Evolutionary conservation across 805 yeast genomes (phyloP).

Genomic region (Scheffersomyces stipitis): DNA sequence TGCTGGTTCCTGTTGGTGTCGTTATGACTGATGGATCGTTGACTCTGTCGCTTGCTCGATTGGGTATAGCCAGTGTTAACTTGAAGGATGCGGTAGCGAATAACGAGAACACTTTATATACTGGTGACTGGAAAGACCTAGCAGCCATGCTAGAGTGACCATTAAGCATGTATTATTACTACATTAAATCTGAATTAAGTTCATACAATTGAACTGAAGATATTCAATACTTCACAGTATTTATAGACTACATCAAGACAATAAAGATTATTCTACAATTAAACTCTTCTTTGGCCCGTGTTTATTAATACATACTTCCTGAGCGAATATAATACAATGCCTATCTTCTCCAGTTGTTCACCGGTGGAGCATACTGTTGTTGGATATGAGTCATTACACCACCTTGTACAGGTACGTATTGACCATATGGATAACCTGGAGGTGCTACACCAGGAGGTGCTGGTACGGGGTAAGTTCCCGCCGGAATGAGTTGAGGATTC

Average conservation of each 20-base stretch:
- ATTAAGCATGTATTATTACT: too few species aligned
- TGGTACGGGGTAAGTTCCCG: constrained; percentile 13
- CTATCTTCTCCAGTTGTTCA: constrained; percentile 26
- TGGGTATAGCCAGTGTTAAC: constrained; percentile 3
- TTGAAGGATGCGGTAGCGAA: not conserved
- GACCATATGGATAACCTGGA: constrained; percentile 40
- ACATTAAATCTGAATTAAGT: too few species aligned
- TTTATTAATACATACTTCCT: too few species aligned
- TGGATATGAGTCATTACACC: constrained; percentile 26
- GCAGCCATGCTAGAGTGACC: not conserved
- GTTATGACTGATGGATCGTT: constrained; percentile 42
- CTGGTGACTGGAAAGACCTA: constrained; percentile 10
- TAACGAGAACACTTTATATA: constrained; percentile 1
- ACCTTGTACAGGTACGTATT: constrained; percentile 34
- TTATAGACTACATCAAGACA: too few species aligned
- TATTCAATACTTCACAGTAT: too few species aligned
- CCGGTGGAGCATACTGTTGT: constrained; percentile 16
- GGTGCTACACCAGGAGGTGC: constrained; percentile 21
- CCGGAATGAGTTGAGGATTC: constrained; percentile 18
- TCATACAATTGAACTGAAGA: too few species aligned
- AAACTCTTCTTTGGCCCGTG: too few species aligned
- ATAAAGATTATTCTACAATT: too few species aligned
- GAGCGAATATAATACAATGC: too few species aligned
- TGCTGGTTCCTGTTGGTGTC: constrained; percentile 48
- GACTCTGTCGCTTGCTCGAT: constrained; percentile 9